Conservation (phyloP, 1,284 basidiomycete species). For the Cutaneotrichosporon cutaneum region DNA sequence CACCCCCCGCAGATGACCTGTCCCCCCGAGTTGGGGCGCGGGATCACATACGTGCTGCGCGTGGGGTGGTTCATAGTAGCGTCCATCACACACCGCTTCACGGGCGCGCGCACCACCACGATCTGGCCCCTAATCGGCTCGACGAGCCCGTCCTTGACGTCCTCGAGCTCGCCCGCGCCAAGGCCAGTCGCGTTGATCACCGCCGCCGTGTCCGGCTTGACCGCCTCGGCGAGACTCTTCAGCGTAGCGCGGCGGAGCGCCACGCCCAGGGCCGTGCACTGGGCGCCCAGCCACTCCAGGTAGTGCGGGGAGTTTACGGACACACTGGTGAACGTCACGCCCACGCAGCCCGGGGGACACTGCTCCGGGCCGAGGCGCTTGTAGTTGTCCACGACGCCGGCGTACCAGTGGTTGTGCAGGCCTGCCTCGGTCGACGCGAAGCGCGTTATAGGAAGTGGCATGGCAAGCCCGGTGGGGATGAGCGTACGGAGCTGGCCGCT, state of each 20-base stretch:
- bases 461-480: conserved; percentile 26
- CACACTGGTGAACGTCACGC: conserved; percentile 24
- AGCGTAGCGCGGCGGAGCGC: conserved; percentile 14
- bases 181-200: conserved; percentile 24
- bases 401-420: conserved; percentile 29
- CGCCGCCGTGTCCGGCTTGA: conserved; percentile 4
- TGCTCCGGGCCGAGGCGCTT: conserved; percentile 15
- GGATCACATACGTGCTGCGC: conserved; percentile 29
- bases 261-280: conserved; percentile 23
- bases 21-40: conserved; percentile 24
- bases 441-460: conserved; percentile 25
- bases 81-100: conserved; percentile 29
- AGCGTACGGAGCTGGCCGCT: conserved; percentile 21
- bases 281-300: conserved; percentile 24
- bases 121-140: conserved; percentile 28
- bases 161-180: conserved; percentile 18
- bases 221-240: conserved; percentile 14
- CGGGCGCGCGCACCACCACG: conserved; percentile 24
- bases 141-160: conserved; percentile 21
- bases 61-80: conserved; percentile 18
- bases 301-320: conserved; percentile 29
- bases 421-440: conserved; percentile 25
- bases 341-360: conserved; percentile 26
- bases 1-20: conserved; percentile 29
- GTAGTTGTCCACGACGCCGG: conserved; percentile 17